Base-by-base conservation (phyloP, 495 filamentous ascomycete genomes). In the Tuber magnatum region DNA sequence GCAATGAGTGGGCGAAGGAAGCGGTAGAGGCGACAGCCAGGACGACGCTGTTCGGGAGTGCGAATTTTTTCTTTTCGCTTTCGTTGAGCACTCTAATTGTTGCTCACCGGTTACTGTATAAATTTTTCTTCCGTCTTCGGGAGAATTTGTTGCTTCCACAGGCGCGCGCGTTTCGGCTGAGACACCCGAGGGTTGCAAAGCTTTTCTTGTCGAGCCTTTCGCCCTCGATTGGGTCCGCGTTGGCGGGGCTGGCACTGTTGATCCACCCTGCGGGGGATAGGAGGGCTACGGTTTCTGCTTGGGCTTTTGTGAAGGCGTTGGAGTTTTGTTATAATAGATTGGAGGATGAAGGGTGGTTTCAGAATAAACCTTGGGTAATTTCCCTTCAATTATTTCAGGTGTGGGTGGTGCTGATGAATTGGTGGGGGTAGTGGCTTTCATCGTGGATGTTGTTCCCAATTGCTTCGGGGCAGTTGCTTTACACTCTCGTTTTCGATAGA, bases 361-460 rank as follows among this genome's bases (percentile, higher is more conserved):
- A 88, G 85, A 87, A 90, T 65, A 85, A 85, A 81, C 86, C 83
- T 46, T 84, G 83, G 83, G 82, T 83, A 76, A 18, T 41, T 71
- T 74, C 71, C 14, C 48, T 48, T 44, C n/a, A 10, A 1, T 44
- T 61, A 2, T 77, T 41, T 46, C 28, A 35, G 56, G 56, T 7
- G 56, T 65, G 56, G 18, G 56, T 35, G 28, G 56, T 14, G 51
- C 28, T 35, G 28, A 65, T 18, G 14, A 35, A 65, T 8, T 65
- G 56, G 28, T 35, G 56, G 16, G 73, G 82, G 10, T 88, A 88
- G 89, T 99, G 95, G 95, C 94, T 93, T 86, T 95, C 94, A 38
- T 97, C 93, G 82, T 98, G 94, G 94, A 86, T 98, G 87, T 85
- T 98, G 80, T 94, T 97, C 87, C 95, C 95, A 0, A 81, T 96